phyloP scores from a whole-genome alignment of 75 land plant species.

The Isoetes taiwanensis region DNA sequence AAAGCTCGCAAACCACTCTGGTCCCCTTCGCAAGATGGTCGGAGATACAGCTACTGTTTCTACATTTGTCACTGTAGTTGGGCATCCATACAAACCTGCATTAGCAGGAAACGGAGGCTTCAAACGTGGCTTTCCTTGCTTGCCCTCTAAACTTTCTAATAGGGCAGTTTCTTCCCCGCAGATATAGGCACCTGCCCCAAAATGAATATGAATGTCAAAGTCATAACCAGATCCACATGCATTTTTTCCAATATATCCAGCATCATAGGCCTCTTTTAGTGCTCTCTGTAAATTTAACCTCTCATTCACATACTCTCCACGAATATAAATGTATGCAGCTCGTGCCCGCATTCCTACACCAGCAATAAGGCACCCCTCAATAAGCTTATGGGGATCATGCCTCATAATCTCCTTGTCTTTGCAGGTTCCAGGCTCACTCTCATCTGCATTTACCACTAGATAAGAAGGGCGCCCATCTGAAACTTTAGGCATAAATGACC shows the following conservation, averaged over 20 bases:
- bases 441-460: constrained; percentile 94
- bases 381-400: constrained; percentile 88
- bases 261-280: constrained; percentile 71
- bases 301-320: constrained; percentile 94
- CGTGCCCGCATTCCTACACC: constrained; percentile 89
- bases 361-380: constrained; percentile 93
- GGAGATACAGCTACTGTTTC: constrained; percentile 94
- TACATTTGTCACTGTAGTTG: constrained; percentile 94
- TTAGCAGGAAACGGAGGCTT: constrained; percentile 97
- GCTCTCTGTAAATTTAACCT: constrained; percentile 50
- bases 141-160: constrained; percentile 83
- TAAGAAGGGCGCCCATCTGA: constrained; percentile 91
- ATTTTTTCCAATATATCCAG: constrained; percentile 80
- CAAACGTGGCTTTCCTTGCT: constrained; percentile 90
- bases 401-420: constrained; percentile 93
- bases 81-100: constrained; percentile 88
- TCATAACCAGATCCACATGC: constrained; percentile 93
- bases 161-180: constrained; percentile 96
- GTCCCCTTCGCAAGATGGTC: constrained; percentile 81
- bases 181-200: constrained; percentile 93
- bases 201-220: constrained; percentile 85
- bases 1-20: constrained; percentile 96
- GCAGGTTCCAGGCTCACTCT: constrained; percentile 95
- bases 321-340: constrained; percentile 87
- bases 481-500: constrained; percentile 96